Conservation (phyloP, 768 basidiomycete species). For the Kwoniella sp. region DNA sequence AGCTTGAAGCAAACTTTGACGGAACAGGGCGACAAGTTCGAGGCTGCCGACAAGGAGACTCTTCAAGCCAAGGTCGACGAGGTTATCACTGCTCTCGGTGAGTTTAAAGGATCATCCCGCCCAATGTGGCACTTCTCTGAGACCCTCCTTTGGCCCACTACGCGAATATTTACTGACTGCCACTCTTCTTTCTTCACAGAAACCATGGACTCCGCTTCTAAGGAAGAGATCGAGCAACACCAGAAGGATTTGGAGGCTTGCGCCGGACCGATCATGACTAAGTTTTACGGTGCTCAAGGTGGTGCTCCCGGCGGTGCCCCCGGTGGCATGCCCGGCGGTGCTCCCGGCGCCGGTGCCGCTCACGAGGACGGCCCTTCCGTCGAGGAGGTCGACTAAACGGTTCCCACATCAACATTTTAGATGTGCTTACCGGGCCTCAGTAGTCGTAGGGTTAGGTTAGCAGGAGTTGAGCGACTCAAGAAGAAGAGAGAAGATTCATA, state of each 20-base stretch:
- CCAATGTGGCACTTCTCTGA: background rate
- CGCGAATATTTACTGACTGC: background rate
- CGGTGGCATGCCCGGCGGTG: slow-evolving; percentile 67
- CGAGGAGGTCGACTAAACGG: slow-evolving; percentile 70
- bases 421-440: too few relatives aligned
- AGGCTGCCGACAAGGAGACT: slow-evolving; percentile 63
- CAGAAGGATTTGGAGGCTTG: slow-evolving; percentile 89
- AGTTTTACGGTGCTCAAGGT: slow-evolving; percentile 67
- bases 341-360: slow-evolving; percentile 60
- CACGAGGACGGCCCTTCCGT: slow-evolving; percentile 76
- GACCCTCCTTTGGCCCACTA: background rate
- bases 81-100: slow-evolving; percentile 72
- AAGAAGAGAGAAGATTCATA: background rate
- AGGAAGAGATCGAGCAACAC: slow-evolving; percentile 89
- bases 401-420: background rate
- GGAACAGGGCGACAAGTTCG: slow-evolving; percentile 53
- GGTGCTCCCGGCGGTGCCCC: slow-evolving; percentile 66
- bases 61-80: slow-evolving; percentile 89
- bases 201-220: slow-evolving; percentile 80
- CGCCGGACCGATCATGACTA: slow-evolving; percentile 64
- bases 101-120: background rate
- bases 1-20: slow-evolving; percentile 84
- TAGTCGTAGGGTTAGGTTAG: background rate
- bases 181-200: slow-evolving; percentile 57
- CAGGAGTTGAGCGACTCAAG: background rate